Conservation (phyloP, 495 filamentous ascomycete species). For the Xylaria castorea region DNA sequence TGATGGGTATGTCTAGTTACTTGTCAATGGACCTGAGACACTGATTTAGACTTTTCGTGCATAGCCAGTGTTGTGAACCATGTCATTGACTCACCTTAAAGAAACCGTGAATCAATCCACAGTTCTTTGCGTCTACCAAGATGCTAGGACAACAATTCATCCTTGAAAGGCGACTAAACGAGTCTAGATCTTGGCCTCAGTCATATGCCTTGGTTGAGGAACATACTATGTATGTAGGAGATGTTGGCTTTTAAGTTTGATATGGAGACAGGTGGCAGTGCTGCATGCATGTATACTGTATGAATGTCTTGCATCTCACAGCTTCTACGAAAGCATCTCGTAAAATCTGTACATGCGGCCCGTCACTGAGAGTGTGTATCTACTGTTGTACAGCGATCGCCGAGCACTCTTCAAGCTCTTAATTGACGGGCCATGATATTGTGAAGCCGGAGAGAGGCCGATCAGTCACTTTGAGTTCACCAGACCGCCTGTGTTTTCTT, state of each 20-base stretch:
- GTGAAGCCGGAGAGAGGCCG: neutral
- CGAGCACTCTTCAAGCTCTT: neutral
- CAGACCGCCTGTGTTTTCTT: neutral
- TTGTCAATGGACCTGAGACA: neutral
- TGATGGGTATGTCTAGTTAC: neutral
- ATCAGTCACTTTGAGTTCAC: neutral
- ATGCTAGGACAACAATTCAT: neutral
- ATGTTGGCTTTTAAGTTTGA: neutral
- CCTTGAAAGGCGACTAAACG: neutral
- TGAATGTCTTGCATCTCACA: neutral
- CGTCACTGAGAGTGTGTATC: neutral
- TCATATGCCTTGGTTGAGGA: neutral
- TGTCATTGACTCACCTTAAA: conserved; percentile 1
- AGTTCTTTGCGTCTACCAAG: neutral
- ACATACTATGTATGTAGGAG: neutral
- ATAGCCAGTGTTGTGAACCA: neutral
- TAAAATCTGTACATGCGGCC: neutral
- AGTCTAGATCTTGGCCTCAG: neutral
- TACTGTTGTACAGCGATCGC: neutral
- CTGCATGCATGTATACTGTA: neutral
- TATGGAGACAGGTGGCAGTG: neutral
- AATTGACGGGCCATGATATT: neutral
- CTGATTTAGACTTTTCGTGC: neutral
- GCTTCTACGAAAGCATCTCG: neutral
- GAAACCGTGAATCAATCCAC: neutral